phyloP scores from a whole-genome alignment of 441 rosid genomes.

The Bruguiera hainesii region DNA sequence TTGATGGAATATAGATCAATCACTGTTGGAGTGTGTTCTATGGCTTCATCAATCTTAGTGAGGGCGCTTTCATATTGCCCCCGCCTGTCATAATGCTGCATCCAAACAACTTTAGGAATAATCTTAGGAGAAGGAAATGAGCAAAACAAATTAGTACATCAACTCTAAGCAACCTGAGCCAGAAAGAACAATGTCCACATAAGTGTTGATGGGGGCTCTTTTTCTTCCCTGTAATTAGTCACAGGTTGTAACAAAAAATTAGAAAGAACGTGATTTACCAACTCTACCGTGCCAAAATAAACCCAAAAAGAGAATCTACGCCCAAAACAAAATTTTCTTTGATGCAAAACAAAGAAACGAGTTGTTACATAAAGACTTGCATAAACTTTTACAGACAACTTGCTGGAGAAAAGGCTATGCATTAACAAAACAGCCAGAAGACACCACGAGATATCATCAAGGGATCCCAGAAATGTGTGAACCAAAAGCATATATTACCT shows the following conservation, averaged over 20 bases:
- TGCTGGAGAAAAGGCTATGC: background rate
- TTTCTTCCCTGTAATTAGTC: conserved; percentile 59
- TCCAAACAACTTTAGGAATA: conserved; percentile 1
- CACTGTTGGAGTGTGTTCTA: conserved; percentile 93
- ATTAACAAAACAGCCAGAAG: background rate
- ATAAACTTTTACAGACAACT: background rate
- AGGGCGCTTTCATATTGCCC: conserved; percentile 79
- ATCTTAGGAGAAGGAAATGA: conserved; percentile 15
- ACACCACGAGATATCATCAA: background rate
- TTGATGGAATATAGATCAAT: conserved; percentile 92
- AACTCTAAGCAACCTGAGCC: conserved; percentile 70
- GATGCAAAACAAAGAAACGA: background rate
- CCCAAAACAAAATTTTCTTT: background rate
- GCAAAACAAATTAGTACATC: conserved; percentile 8
- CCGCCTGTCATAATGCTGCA: conserved; percentile 97
- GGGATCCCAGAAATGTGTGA: background rate
- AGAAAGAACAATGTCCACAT: conserved; percentile 89
- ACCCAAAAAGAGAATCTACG: no score
- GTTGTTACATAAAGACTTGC: no score
- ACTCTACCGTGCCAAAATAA: no score
- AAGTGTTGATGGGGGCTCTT: conserved; percentile 93
- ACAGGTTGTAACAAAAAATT: background rate
- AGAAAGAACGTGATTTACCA: background rate
- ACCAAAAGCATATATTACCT: conserved; percentile 47
- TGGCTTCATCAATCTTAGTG: conserved; percentile 86